Evolutionary conservation across 2,329 filamentous ascomycete genomes (phyloP), one percentile per base, ranked within the genome.

Genomic region (Thielaviopsis musarum): DNA sequence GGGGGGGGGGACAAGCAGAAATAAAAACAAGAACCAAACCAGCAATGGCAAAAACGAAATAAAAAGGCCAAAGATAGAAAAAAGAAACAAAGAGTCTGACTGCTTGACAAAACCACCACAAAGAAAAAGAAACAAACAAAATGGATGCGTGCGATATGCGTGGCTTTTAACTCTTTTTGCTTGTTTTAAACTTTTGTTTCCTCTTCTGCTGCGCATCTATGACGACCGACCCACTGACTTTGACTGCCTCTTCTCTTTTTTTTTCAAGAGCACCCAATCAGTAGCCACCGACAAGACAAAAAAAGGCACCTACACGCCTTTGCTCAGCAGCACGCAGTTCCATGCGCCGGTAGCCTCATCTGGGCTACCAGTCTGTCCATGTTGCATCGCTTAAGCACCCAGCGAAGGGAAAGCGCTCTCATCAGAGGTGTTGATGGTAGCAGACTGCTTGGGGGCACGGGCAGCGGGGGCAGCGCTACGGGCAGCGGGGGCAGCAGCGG

Each of bases 371-470:
- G 38, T 45, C 38, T 34, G 38, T 45, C 38, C 38, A 56, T 56
- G 28, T 65, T 66, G 38, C 38, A 45, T 45, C 69, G 77, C 78
- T 69, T 75, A 74, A 70, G 75, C 74, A 67, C 78, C 79, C 65
- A 83, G 73, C 74, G 77, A 81, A 67, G 80, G 80, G 76, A 83
- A 82, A 63, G 78, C 78, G 64, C 70, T 72, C 74, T 80, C 71
- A 66, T 82, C 79, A 67, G 69, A 76, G 68, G 76, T 75, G 75
- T 81, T 81, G 73, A 82, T 77, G 54, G 55, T 57, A 51, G 60
- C 53, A n/a, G 38, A 45, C 60, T 59, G 57, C 41, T 54, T 61
- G 41, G 55, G 22, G 26, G 51, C 51, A 28, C 60, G 60, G 57
- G 52, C 17, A 65, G 71, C 64, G 65, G 71, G 69, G 64, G 73